Evolutionary conservation across 75 land plant species (phyloP), one percentile per base, ranked within the genome.

Genomic region (Chamaecyparis obtusa): DNA sequence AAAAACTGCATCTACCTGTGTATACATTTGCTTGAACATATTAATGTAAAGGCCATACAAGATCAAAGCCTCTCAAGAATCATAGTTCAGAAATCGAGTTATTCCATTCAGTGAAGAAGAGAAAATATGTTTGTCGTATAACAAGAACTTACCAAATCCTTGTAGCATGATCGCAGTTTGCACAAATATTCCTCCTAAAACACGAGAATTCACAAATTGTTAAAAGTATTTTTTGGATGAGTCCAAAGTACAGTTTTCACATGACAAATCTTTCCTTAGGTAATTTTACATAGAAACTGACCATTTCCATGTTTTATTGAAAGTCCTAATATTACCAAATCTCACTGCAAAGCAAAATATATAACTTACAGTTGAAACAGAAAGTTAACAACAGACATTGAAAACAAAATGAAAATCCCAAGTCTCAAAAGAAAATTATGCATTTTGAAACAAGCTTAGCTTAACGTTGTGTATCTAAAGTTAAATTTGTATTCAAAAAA

Each of bases 1-100:
- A 19, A 72, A 51, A 44, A 93, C 79, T 36, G 85, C 88, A 75
- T 57, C 84, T 15, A 93, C 93, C 96, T 95, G 88, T 37, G 55
- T 57, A 84, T 36, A 72, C 11, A 74, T 27, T n/a, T 79, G 76
- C 55, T 39, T 1, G 43, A 33, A 54, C 48, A 32, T 33, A 21
- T 36, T 21, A 54, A 54, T 35, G 32, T 11, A 39, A 84, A 35
- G 13, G 14, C 43, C 41, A 35, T 33, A 33, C 86, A 78, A 83
- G 76, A 60, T 49, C 33, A 46, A 49, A 9, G 39, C 48, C 44
- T 72, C 76, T 32, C 36, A 32, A 2, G 32, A 72, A 32, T 72
- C 36, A 13, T 24, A 72, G 44, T 35, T 10, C 9, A 39, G 60
- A 32, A n/a, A 32, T 72, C 3, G 15, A 85, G 19, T 15, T 32